Evolutionary conservation across 2,329 filamentous ascomycete genomes (phyloP), one percentile per base, ranked within the genome.

Genomic region (Chaetomium olivaceum): DNA sequence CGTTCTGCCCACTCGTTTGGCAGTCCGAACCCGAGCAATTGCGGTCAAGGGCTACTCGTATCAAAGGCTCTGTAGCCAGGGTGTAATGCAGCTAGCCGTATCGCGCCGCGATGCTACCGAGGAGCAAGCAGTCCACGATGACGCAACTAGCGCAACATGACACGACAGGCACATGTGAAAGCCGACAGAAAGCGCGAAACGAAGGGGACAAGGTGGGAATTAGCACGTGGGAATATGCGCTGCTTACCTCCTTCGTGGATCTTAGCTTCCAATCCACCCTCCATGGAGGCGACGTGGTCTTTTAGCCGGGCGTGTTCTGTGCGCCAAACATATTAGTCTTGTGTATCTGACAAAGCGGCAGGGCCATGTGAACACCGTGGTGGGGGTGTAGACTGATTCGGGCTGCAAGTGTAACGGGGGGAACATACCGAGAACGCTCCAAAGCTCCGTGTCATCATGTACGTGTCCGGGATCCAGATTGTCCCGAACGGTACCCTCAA

Each of bases 361-460:
- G 43, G 52, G 60, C 63, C 68, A 70, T 69, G 70, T 71, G 71
- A 67, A 59, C 62, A 43, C 19, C 14, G 61, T 33, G 51, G 55
- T 58, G 64, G 64, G 52, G 58, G 59, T 19, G 56, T 23, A 48
- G 60, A 23, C 19, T 61, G n/a, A 43, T 31, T 31, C 33, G 51
- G 48, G 27, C 50, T 58, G 58, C 29, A 60, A 19, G 50, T 68
- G 62, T 64, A 64, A 67, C 62, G 52, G 19, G 7, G 14, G 54
- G 58, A 71, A 84, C 90, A 79, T 84, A 94, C 91, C 91, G 68
- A 97, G 83, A 67, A 96, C 93, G 76, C 91, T 96, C 95, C 95
- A 99, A 39, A 99, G 83, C 76, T 98, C 95, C 5, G 93, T 97
- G 78, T 99, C 96, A 78, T 97, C 94, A 75, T 97, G 93, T 62